Conservation (phyloP, 768 basidiomycete species). For the Lentinus brumalis region DNA sequence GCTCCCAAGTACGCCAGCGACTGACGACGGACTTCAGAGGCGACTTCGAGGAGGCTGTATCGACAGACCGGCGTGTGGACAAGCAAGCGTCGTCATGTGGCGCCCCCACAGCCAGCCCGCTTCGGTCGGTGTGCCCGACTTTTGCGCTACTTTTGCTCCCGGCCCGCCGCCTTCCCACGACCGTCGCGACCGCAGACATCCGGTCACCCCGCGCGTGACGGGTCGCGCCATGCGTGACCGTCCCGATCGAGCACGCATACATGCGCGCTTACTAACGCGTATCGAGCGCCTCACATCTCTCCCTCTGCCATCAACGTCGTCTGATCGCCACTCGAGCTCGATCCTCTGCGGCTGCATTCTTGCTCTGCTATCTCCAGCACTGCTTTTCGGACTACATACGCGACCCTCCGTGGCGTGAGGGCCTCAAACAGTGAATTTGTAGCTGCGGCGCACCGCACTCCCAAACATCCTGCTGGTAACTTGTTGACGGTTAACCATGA, state of each 20-base stretch:
- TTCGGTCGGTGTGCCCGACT: conserved; percentile 9
- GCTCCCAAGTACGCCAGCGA: neutral
- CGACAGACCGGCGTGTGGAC: neutral
- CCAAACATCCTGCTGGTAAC: neutral
- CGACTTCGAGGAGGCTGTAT: neutral
- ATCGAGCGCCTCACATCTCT: conserved; percentile 11
- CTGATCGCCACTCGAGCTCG: conserved; percentile 14
- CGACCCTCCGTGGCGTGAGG: neutral
- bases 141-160: conserved; percentile 1
- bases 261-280: conserved; percentile 1
- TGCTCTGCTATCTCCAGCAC: conserved; percentile 8
- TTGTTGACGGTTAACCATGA: conserved; percentile 19
- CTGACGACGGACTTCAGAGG: too few species aligned
- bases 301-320: conserved; percentile 14
- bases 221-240: neutral
- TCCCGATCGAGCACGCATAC: neutral
- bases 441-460: neutral
- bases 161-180: conserved; percentile 12
- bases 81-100: conserved; percentile 13
- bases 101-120: conserved; percentile 14
- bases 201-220: neutral
- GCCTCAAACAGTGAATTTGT: neutral
- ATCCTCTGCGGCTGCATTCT: neutral
- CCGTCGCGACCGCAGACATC: neutral
- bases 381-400: conserved; percentile 7